Base-by-base conservation (phyloP, 805 yeast genomes). In the Candida anglica region DNA sequence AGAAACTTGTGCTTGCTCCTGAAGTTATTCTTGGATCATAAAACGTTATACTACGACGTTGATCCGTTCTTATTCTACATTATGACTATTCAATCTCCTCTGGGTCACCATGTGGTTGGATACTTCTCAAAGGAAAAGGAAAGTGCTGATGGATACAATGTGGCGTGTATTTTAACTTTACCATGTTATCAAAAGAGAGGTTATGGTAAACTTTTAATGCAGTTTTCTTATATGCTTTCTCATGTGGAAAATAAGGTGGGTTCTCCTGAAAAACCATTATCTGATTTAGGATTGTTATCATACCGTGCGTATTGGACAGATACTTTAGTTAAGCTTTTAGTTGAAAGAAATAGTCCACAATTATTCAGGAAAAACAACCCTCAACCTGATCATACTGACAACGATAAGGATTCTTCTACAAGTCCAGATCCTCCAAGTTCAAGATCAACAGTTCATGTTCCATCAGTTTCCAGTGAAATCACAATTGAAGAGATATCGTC, bases 241-340 rank as follows among this genome's bases (percentile, higher is more conserved):
- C 81, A 82, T 50, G 82, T 79, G 33, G 99, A 93, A 52, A 79
- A 82, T 33, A 93, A 93, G 56, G 77, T 80, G 3, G 99, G 99
- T 1, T 87, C 96, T 0, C 99, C 98, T 0, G 99, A 93, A 60
- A 93, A 93, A 53, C 99, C 99, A 3, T 68, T 93, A 15, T 86
- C 96, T 0, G 98, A 93, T 70, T 70, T 93, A 52, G 99, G 99
- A 26, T 69, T 93, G 20, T 69, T 93, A 19, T 85, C 96, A 4
- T 93, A 93, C 52, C 78, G 98, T 58, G 96, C 97, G 0, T 93
- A 75, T 54, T 93, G 99, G 99, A 79, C 97, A 0, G 98, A 93
- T 49, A 80, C 91, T 0, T 69, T 93, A 39, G 79, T 88, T 9
- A 79, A 77, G 33, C 54, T 87, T 19, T 63, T 93, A 24, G 80